These are phyloP conservation scores for Xylaria sp. DNA, from an alignment of 2,329 filamentous ascomycete species.

Conservation along the genomic window DNA sequence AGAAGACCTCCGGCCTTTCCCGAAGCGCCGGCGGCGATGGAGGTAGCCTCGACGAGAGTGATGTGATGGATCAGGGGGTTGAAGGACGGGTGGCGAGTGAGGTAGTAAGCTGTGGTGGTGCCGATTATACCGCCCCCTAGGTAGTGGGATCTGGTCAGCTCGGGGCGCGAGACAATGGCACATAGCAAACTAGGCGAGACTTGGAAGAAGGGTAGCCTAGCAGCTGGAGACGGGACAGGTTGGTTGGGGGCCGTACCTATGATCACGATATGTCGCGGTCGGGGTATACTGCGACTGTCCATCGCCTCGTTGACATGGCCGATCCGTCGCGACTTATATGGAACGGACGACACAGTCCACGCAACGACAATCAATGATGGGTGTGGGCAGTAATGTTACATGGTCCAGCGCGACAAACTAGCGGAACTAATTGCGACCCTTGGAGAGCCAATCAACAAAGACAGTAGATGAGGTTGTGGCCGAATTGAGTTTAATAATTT, in stretches of 20 bases:
- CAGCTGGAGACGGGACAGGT: conserved; percentile 8
- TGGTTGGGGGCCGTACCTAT: conserved; percentile 45
- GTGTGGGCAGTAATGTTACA: neutral
- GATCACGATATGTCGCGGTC: conserved; percentile 51
- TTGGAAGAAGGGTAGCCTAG: neutral
- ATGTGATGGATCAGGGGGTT: conserved; percentile 79
- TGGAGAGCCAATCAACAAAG: conserved; percentile 22
- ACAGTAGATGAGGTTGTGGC: neutral
- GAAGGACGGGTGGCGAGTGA: conserved; percentile 87
- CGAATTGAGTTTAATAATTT: neutral
- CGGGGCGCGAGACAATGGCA: conserved; percentile 7
- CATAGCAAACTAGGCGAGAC: conserved; percentile 8
- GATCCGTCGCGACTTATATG: conserved; percentile 21
- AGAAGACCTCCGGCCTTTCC: conserved; percentile 94
- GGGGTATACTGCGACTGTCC: conserved; percentile 47
- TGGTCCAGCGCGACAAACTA: neutral
- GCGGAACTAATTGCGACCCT: conserved; percentile 3
- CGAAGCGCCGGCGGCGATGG: conserved; percentile 89
- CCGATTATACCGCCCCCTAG: conserved; percentile 93
- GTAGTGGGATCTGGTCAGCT: conserved; percentile 30
- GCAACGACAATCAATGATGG: neutral
- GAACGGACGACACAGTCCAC: conserved; percentile 8
- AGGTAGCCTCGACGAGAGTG: conserved; percentile 86
- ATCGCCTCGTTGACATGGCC: conserved; percentile 48
- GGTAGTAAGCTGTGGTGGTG: conserved; percentile 88